These are phyloP conservation scores for Fusarium caatingaense DNA, from an alignment of 2,329 filamentous ascomycete species.

Conservation along the genomic window DNA sequence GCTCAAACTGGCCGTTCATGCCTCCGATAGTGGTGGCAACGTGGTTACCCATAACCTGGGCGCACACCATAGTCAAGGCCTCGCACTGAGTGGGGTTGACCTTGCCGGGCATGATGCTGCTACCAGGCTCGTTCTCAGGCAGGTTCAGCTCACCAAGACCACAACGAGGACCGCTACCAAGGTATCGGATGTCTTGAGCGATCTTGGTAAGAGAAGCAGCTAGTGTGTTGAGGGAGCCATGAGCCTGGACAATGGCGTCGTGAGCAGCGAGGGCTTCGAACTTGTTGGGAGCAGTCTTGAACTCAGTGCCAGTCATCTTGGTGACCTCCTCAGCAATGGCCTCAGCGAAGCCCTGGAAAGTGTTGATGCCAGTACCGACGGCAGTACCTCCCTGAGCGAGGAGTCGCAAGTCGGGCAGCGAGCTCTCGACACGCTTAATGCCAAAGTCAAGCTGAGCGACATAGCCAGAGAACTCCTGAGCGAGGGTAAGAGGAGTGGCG, in stretches of 20 bases:
- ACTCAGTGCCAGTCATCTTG: slow-evolving; percentile 92
- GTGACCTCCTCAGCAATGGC: slow-evolving; percentile 89
- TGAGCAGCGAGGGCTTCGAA: slow-evolving; percentile 97
- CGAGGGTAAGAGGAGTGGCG: slow-evolving; percentile 92
- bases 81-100: slow-evolving; percentile 99
- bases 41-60: slow-evolving; percentile 98
- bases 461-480: slow-evolving; percentile 98
- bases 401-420: slow-evolving; percentile 84
- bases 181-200: slow-evolving; percentile 96
- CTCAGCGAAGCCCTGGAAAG: slow-evolving; percentile 94
- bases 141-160: slow-evolving; percentile 93
- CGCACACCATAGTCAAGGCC: slow-evolving; percentile 96
- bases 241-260: slow-evolving; percentile 94
- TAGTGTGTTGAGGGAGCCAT: slow-evolving; percentile 92
- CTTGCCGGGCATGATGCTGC: slow-evolving; percentile 99
- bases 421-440: slow-evolving; percentile 85
- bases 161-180: slow-evolving; percentile 94
- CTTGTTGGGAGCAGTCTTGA: slow-evolving; percentile 98
- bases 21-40: slow-evolving; percentile 92
- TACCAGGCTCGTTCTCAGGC: slow-evolving; percentile 97
- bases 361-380: slow-evolving; percentile 97
- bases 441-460: slow-evolving; percentile 93
- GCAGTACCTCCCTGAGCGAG: slow-evolving; percentile 96
- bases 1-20: slow-evolving; percentile 97
- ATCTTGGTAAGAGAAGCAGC: slow-evolving; percentile 96